Conservation (phyloP, 2,329 filamentous ascomycete genomes). For the Sporothrix brasiliensis region DNA sequence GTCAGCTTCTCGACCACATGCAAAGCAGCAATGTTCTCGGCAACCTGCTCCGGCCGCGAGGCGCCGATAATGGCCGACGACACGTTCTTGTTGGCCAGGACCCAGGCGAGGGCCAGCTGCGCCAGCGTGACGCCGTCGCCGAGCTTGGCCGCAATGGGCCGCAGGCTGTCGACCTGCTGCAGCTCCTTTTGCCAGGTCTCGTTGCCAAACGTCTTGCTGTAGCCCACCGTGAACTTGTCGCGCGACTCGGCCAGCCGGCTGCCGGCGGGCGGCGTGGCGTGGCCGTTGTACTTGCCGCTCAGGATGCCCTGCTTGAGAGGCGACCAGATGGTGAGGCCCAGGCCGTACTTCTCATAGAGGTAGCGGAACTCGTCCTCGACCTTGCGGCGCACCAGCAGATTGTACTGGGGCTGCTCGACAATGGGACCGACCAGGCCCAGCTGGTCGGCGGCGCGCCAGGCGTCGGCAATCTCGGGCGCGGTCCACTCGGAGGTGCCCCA, state of each 20-base stretch:
- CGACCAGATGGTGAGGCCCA: conserved; percentile 58
- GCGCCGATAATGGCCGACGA: conserved; percentile 58
- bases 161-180: conserved; percentile 24
- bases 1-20: conserved; percentile 53
- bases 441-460: conserved; percentile 61
- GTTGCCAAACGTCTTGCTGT: conserved; percentile 52
- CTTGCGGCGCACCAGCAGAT: conserved; percentile 62
- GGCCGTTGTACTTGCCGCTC: conserved; percentile 66
- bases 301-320: conserved; percentile 60
- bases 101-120: conserved; percentile 58
- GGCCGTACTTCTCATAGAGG: conserved; percentile 58
- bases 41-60: conserved; percentile 55
- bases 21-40: conserved; percentile 54
- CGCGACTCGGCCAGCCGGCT: conserved; percentile 61
- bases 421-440: conserved; percentile 64
- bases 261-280: conserved; percentile 41
- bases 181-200: conserved; percentile 47
- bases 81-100: conserved; percentile 57
- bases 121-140: conserved; percentile 57
- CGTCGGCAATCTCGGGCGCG: conserved; percentile 68
- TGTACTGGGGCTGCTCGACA: conserved; percentile 70
- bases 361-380: conserved; percentile 63
- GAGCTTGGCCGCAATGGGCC: conserved; percentile 59
- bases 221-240: conserved; percentile 56
- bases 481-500: conserved; percentile 74